Base-by-base conservation (phyloP, 73 alveolate genomes). In the Tetrahymena thermophila region DNA sequence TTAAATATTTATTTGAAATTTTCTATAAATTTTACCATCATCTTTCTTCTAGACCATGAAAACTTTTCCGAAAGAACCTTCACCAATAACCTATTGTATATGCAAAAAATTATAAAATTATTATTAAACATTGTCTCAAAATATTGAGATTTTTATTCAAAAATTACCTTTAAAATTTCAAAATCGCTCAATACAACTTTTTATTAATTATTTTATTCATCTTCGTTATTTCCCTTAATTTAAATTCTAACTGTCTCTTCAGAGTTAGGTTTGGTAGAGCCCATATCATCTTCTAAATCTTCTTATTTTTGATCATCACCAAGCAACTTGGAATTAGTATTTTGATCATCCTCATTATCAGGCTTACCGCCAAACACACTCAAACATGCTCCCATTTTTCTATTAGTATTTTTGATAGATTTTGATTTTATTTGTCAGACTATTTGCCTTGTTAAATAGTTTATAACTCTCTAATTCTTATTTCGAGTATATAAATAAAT, bases 61-160 rank as follows among this genome's bases (percentile, higher is more conserved):
- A 13, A 94, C 96, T 40, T 94, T 94, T 14, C 96, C 96, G 71
- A 84, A 94, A 34, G 94, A 93, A 35, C 96, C 96, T 83, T 94
- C 89, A 19, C 96, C 96, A 58, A 94, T 84, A 35, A 94, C 94
- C 96, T 94, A 85, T 4, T 38, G 13, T 89, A 56, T 85, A 19
- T 50, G 31, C 11, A 11, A 8, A 50, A 50, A 50, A 19, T 9
- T 19, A 16, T 21, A 21, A 50, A 50, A 50, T 50, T 0, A 50
- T 50, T 50, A 15, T 1, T 14, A 19, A 50, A 50, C 0, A 19
- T 3, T 15, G 28, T 50, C 83, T 16, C 83, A 16, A 19, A 50
- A 1, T 3, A 50, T 14, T 19, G 83, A 50, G 83, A 50, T 50
- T 21, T 14, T 50, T 11, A 3, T 50, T 50, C 15, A 15, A 10